Base-by-base conservation (phyloP, 495 filamentous ascomycete genomes). In the Podospora pseudocomata region DNA sequence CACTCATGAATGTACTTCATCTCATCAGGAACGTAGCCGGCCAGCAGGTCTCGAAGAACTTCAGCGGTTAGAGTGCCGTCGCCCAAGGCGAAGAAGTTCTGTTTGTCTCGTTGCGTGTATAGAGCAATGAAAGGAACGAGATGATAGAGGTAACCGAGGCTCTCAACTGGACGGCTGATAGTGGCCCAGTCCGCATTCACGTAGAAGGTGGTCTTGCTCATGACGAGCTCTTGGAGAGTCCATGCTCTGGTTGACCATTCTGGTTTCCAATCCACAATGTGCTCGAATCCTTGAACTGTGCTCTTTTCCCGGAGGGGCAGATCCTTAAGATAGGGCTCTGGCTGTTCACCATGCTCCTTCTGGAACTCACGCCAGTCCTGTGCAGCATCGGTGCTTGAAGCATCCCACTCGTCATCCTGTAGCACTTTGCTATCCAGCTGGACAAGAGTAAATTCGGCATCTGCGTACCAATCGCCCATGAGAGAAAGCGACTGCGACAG, bases 401-500 rank as follows among this genome's bases (percentile, higher is more conserved):
- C 72, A 32, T 32, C 30, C 30, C 30, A 32, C 30, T 32, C 4
- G 30, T 7, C 7, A 5, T 32, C 30, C 30, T 4, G 0, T 7
- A 32, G 7, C 7, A 5, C 30, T 60, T 65, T 62, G 2, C 77
- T 80, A 69, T 83, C 80, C 5, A 85, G 68, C 61, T 84, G 81
- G 23, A 83, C 82, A 39, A 83, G 69, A 53, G 79, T 82, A 66
- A 81, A 81, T 34, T 82, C 81, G 23, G 82, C 80, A 63, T 80
- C 77, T 3, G 75, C 76, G 70, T 85, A 84, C 82, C 82, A 85
- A 39, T 82, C 79, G 11, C 80, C 81, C 81, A 84, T 84, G 39
- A 78, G 75, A 9, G 81, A 78, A 57, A 84, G 69, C 13, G 81
- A 80, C 67, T 80, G 77, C 19, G 74, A 75, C 19, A 79, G 72